Conservation (phyloP, 495 filamentous ascomycete species). For the Thermochaetoides thermophila region DNA sequence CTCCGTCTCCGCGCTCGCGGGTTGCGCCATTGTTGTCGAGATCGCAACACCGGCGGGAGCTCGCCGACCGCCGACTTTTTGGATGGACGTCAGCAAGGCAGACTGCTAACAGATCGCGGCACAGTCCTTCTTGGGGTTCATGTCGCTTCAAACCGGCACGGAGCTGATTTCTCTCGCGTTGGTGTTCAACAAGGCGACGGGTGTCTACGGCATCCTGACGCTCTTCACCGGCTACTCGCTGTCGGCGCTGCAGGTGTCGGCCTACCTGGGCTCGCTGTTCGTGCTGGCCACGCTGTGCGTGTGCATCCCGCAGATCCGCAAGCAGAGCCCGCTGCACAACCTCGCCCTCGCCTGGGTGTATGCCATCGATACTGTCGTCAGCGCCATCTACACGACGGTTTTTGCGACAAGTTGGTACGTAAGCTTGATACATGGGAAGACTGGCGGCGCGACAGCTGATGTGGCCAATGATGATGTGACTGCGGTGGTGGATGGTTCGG, state of each 20-base stretch:
- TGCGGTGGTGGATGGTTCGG: slow-evolving; percentile 12
- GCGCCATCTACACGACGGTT: slow-evolving; percentile 58
- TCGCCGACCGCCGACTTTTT: background rate
- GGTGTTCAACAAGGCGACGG: slow-evolving; percentile 76
- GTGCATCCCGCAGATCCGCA: slow-evolving; percentile 57
- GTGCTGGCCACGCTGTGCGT: slow-evolving; percentile 44
- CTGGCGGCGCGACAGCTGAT: slow-evolving; percentile 5
- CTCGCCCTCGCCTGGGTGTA: slow-evolving; percentile 64
- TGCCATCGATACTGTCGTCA: slow-evolving; percentile 62
- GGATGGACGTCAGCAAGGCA: too few relatives aligned
- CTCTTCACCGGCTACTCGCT: slow-evolving; percentile 51
- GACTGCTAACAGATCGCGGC: too few relatives aligned
- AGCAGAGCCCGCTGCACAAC: slow-evolving; percentile 51
- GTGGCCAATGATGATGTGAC: slow-evolving; percentile 3
- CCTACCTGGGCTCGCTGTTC: slow-evolving; percentile 72
- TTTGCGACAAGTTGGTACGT: slow-evolving; percentile 80
- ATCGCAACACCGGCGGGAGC: background rate
- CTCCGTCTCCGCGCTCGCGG: background rate
- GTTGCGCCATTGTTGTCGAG: background rate
- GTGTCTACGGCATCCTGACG: slow-evolving; percentile 77
- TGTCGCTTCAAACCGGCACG: slow-evolving; percentile 72
- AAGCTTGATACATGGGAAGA: slow-evolving; percentile 34
- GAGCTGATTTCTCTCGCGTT: slow-evolving; percentile 66
- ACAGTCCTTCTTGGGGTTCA: slow-evolving; percentile 67
- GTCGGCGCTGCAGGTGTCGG: slow-evolving; percentile 54